Evolutionary conservation across 192 early-diverging fungal genomes (phyloP).

Genomic region (Backusella tuberculispora): DNA sequence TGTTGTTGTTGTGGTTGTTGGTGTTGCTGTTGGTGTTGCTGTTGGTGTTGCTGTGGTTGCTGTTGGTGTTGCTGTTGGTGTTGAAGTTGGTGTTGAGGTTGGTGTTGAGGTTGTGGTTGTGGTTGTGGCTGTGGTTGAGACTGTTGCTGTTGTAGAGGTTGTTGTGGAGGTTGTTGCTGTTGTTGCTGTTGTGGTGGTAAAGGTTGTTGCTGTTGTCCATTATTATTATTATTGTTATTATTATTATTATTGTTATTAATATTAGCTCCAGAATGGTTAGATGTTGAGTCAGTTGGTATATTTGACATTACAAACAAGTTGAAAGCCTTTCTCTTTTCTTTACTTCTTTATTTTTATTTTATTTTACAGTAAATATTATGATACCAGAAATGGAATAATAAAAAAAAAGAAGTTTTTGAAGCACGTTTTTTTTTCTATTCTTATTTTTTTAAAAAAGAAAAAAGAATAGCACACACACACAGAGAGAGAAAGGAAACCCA

Average conservation of each 20-base stretch:
- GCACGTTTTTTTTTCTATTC: too few species aligned
- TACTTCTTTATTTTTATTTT: not conserved
- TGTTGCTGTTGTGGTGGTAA: too few species aligned
- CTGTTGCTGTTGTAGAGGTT: too few species aligned
- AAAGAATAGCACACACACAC: not conserved
- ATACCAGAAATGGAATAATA: not conserved
- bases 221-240: too few species aligned
- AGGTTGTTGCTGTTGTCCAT: too few species aligned
- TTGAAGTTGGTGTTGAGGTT: not conserved
- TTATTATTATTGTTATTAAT: too few species aligned
- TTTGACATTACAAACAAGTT: not conserved
- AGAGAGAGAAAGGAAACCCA: not conserved
- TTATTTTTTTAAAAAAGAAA: not conserved
- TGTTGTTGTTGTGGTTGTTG: not conserved
- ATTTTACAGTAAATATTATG: not conserved
- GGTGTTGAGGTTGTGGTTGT: not conserved
- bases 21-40: not conserved
- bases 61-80: not conserved
- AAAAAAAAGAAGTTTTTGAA: not conserved
- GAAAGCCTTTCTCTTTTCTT: too few species aligned
- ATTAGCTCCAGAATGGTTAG: too few species aligned
- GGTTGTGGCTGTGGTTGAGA: too few species aligned
- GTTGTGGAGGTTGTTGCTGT: too few species aligned
- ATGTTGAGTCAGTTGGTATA: not conserved
- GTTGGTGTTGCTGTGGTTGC: not conserved